Base-by-base conservation (phyloP, 805 yeast genomes). In the Candida incommunis region DNA sequence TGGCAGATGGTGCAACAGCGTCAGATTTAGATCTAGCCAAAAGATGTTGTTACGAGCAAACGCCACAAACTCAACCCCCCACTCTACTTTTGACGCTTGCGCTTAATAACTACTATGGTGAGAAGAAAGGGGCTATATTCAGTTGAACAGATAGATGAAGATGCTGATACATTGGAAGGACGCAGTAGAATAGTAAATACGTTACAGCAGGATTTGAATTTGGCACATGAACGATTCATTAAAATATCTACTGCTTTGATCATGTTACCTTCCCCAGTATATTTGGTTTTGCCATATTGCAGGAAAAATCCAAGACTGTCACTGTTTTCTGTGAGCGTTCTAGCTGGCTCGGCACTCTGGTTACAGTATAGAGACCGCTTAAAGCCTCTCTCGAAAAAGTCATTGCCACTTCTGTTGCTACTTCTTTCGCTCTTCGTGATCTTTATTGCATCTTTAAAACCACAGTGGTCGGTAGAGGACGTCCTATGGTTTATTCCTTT, bases 271-370 rank as follows among this genome's bases (percentile, higher is more conserved):
- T 11, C 37, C 13, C 37, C 37, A n/a, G 18, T 31, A 5, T 31
- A 31, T n/a, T 7, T 31, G 20, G 11, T 31, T 31, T 18, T 31
- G 7, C 37, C 37, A 5, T 31, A 31, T n/a, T 31, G 37, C 18
- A 7, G 47, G 20, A 42, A 34, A 4, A 40, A 22, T 20, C 43
- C 46, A 2, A 40, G 35, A 16, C 25, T 37, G 20, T 23, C 43
- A 16, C 31, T 42, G 5, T 35, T 41, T 7, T 42, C 43, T n/a
- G 42, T 41, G 22, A 24, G 51, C 20, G 43, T 37, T 25, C 26
- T 31, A 5, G 37, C 18, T 11, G 11, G 37, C 20, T 9, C 37
- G 18, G 37, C 37, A 11, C 18, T 5, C 18, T 18, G 5, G 20
- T 18, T 31, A 5, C 18, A 31, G 11, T 31, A 9, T n/a, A 5